A percentile compares a stretch with the other conserved stretches of the same genome.
Conservation (phyloP, 345 rosid genomes). For the Eucalyptus tenuipes region DNA sequence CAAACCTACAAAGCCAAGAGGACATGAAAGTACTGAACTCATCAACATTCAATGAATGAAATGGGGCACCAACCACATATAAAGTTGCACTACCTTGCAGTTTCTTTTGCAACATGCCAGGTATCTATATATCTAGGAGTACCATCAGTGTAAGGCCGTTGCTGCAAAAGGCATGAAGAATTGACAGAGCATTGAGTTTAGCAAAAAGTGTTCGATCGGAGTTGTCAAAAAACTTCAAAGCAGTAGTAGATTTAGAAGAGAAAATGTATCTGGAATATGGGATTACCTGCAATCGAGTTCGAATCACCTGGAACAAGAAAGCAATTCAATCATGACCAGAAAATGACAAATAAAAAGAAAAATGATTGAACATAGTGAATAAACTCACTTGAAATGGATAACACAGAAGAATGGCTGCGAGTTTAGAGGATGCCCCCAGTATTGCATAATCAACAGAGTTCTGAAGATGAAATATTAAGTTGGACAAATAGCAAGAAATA, state of each 20-base stretch:
- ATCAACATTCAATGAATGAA: not conserved
- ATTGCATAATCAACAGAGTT: slow-evolving; percentile 79
- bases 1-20: slow-evolving; percentile 40
- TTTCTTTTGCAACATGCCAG: slow-evolving; percentile 75
- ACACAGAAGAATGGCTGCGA: slow-evolving; percentile 75
- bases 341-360: not conserved
- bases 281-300: slow-evolving; percentile 79
- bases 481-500: not conserved
- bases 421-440: slow-evolving; percentile 81
- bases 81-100: slow-evolving; percentile 35
- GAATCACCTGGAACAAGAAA: slow-evolving; percentile 44
- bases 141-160: slow-evolving; percentile 73
- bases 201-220: not conserved
- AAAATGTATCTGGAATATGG: not conserved
- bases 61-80: not conserved
- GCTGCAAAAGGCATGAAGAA: slow-evolving; percentile 31
- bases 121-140: slow-evolving; percentile 63
- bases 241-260: not conserved
- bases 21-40: not conserved
- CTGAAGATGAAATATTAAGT: slow-evolving; percentile 11
- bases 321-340: not conserved
- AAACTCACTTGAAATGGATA: slow-evolving; percentile 68
- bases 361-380: not conserved
- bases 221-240: not conserved
- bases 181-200: not conserved